These are phyloP conservation scores for Penicillium salamii DNA, from an alignment of 495 filamentous ascomycete species.

Conservation along the genomic window DNA sequence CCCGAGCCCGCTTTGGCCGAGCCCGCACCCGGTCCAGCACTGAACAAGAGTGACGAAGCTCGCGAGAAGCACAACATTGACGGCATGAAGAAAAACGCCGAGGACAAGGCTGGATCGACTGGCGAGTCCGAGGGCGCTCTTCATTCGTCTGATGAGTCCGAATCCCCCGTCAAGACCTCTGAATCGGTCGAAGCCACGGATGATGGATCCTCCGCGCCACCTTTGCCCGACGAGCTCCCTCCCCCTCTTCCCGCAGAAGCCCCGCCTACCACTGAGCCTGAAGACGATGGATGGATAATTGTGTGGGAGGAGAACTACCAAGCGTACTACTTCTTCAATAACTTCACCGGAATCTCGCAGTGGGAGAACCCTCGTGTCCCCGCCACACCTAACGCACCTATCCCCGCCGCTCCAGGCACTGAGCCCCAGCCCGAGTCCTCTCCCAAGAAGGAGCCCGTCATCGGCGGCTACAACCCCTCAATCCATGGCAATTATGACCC, in stretches of 20 bases:
- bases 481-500: conserved; percentile 97
- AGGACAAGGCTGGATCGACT: conserved; percentile 2
- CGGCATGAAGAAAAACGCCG: conserved; percentile 10
- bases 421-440: conserved; percentile 15
- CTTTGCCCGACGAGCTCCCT: conserved; percentile 49
- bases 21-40: conserved; percentile 4
- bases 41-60: conserved; percentile 3
- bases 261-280: conserved; percentile 39
- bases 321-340: conserved; percentile 89
- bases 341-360: conserved; percentile 69
- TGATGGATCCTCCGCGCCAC: conserved; percentile 36
- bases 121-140: conserved; percentile 9
- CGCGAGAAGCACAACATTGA: conserved; percentile 9
- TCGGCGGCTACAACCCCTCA: conserved; percentile 86
- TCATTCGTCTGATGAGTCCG: conserved; percentile 6
- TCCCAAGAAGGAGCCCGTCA: conserved; percentile 25
- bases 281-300: conserved; percentile 87
- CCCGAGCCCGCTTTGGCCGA: not conserved
- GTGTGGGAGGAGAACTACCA: conserved; percentile 73
- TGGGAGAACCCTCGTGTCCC: conserved; percentile 81
- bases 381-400: too few species aligned
- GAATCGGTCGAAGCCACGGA: conserved; percentile 12
- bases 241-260: conserved; percentile 53
- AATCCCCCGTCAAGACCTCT: conserved; percentile 14
- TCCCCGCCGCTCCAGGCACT: conserved; percentile 22